Evolutionary conservation across 345 rosid species (phyloP), one percentile per base, ranked within the genome.

Genomic region (Salix caprea): DNA sequence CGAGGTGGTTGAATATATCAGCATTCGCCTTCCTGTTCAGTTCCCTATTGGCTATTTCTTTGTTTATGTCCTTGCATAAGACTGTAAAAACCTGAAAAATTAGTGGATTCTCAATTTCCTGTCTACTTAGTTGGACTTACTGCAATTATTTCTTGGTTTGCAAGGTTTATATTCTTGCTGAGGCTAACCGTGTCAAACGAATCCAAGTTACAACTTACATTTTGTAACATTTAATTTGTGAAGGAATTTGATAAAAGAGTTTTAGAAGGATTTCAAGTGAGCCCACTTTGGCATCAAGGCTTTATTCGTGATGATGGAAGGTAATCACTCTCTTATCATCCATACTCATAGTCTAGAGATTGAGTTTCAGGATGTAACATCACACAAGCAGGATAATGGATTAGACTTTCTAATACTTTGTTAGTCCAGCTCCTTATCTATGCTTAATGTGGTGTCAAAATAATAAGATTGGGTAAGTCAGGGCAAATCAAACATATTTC

Each of bases 281-380:
- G 85, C 72, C 99, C 99, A 77, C 74, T 90, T 74, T 95, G 99
- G 97, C 87, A 95, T 84, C 97, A 95, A 89, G 99, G 99, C 76
- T 90, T 83, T 81, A 92, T 95, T 80, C 74, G 83, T 65, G 97
- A 93, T 81, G 91, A 89, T 85, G 92, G 92, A 81, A 87, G 92
- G 95, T 89, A 76, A 10, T 76, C 72, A 50, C 18, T 37, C 56
- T 69, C 30, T 70, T 39, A 52, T 54, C 77, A 65, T 16, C 2
- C 60, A 30, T 54, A 61, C 46, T 32, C 77, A n/a, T 37, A 50
- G 40, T 46, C 36, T 56, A 21, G 64, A 61, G 61, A 71, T 71
- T 61, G 36, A 67, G 65, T 68, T 68, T 46, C 68, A 23, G 37
- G 67, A 73, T n/a, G 16, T 12, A 46, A 46, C 18, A 46, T 46